phyloP scores from a whole-genome alignment of 495 filamentous ascomycete genomes.

The Cairneyella variabilis region DNA sequence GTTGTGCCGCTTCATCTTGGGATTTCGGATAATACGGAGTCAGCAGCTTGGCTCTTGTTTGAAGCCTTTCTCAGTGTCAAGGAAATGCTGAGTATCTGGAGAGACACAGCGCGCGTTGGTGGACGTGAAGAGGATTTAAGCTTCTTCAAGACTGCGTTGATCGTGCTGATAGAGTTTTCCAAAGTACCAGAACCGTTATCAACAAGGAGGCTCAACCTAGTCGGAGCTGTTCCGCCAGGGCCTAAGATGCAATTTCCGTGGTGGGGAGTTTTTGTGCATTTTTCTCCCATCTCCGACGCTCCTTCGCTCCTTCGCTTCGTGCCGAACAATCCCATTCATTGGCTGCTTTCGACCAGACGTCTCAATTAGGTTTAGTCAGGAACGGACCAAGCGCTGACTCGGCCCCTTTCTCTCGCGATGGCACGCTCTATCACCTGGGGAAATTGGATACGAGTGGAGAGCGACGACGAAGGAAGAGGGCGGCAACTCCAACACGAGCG shows the following conservation, averaged over 20 bases:
- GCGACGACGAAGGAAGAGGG: too few species aligned
- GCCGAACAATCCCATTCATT: too few species aligned
- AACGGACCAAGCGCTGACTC: background rate
- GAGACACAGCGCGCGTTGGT: too few species aligned
- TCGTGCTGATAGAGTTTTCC: background rate
- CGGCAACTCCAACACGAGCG: too few species aligned
- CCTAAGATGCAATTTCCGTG: background rate
- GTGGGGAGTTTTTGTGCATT: background rate
- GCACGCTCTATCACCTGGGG: background rate
- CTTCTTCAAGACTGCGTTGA: background rate
- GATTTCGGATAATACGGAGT: too few species aligned
- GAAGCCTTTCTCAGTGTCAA: too few species aligned
- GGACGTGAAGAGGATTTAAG: conserved; percentile 1
- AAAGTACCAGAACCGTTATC: background rate
- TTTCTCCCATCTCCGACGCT: background rate
- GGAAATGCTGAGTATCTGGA: too few species aligned
- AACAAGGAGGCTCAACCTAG: background rate
- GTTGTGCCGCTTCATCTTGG: too few species aligned
- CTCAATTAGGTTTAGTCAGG: background rate
- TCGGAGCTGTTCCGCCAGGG: background rate
- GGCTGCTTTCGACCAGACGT: background rate
- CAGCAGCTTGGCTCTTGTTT: too few species aligned
- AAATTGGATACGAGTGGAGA: too few species aligned
- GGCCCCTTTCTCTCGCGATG: background rate
- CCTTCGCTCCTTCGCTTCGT: too few species aligned